A percentile compares a stretch with the other conserved stretches of the same genome.
Evolutionary conservation across 192 early-diverging fungal species (phyloP).

Genomic region (Lobosporangium transversale): DNA sequence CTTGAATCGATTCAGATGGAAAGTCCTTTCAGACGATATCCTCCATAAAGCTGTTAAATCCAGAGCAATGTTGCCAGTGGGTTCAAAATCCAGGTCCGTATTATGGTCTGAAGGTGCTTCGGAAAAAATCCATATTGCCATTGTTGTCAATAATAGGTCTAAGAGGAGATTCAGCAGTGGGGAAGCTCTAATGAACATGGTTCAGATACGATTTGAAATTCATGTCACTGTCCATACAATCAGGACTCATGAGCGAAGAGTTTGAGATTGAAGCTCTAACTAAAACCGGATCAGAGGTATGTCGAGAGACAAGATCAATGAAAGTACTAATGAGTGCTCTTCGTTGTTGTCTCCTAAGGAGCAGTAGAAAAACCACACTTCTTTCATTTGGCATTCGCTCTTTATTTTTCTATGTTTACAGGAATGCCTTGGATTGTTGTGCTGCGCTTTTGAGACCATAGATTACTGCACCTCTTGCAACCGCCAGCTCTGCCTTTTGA

Average conservation of each 20-base stretch:
- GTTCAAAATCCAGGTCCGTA: slow-evolving; percentile 39
- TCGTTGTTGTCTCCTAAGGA: background rate
- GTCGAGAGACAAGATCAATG: too few species aligned
- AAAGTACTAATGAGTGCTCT: background rate
- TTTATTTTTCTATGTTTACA: background rate
- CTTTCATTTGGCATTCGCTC: slow-evolving; percentile 2
- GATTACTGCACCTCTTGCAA: slow-evolving; percentile 57
- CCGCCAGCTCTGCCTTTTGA: slow-evolving; percentile 37
- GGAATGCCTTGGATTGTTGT: slow-evolving; percentile 3
- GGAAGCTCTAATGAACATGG: too few species aligned
- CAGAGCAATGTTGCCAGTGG: slow-evolving; percentile 34
- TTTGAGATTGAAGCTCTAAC: background rate
- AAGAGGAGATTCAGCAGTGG: too few species aligned
- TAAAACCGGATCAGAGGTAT: background rate
- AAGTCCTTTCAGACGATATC: slow-evolving; percentile 21
- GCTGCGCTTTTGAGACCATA: slow-evolving; percentile 34
- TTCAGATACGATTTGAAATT: slow-evolving; percentile 37
- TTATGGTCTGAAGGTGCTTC: slow-evolving; percentile 19
- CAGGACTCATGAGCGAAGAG: background rate
- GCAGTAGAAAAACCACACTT: background rate
- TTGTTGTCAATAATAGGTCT: slow-evolving; percentile 18
- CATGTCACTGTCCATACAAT: slow-evolving; percentile 7
- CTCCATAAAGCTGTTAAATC: slow-evolving; percentile 12
- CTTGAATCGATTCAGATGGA: slow-evolving; percentile 21
- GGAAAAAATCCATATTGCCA: slow-evolving; percentile 32